phyloP scores from a whole-genome alignment of 208 protist genomes.

The Histomonas meleagridis region DNA sequence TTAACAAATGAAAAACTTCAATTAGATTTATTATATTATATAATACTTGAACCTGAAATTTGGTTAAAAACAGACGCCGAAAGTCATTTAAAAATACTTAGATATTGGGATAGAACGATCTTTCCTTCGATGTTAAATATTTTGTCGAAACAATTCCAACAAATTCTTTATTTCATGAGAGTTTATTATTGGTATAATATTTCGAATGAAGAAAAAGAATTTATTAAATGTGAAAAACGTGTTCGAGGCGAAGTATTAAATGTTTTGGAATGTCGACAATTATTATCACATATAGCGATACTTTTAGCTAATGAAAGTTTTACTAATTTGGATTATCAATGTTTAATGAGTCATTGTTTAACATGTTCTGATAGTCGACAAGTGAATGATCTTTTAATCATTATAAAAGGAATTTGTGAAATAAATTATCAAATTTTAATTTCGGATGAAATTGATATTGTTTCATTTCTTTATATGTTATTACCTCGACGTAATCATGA shows the following conservation, averaged over 20 bases:
- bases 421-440: background rate
- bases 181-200: conserved; percentile 1
- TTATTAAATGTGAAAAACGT: background rate
- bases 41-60: background rate
- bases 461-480: background rate
- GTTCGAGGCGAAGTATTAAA: background rate
- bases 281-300: background rate
- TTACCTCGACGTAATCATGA: too few relatives aligned
- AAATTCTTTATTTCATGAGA: background rate
- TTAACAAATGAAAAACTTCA: background rate
- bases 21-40: background rate
- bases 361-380: background rate
- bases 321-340: background rate
- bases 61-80: background rate
- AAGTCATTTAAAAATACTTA: background rate
- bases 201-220: background rate
- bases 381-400: background rate
- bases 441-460: background rate
- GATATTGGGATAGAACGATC: background rate
- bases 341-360: background rate
- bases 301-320: background rate
- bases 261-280: background rate
- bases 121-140: background rate
- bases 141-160: background rate
- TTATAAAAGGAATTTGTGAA: background rate